phyloP scores from a whole-genome alignment of 768 basidiomycete genomes.

The Lentinula sp. region DNA sequence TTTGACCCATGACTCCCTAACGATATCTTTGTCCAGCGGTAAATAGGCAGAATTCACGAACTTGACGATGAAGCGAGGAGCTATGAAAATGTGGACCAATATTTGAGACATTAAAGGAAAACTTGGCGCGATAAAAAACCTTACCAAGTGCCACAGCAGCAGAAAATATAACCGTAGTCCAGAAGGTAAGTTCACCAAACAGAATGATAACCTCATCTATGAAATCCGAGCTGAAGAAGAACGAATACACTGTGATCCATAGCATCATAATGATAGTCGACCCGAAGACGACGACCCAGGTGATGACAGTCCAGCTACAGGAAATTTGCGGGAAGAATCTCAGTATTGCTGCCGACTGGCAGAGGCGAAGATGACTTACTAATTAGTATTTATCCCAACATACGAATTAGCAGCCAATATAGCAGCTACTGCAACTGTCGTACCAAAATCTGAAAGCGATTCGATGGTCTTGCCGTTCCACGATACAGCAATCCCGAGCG shows the following conservation, averaged over 20 bases:
- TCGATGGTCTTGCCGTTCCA: slow-evolving; percentile 80
- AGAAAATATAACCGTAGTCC: slow-evolving; percentile 71
- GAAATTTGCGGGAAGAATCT: neutral
- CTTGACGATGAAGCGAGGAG: slow-evolving; percentile 78
- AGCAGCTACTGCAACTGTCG: slow-evolving; percentile 82
- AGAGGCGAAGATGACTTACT: slow-evolving; percentile 49
- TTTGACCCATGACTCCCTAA: slow-evolving; percentile 87
- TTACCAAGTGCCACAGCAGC: slow-evolving; percentile 67
- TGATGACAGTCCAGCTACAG: slow-evolving; percentile 73
- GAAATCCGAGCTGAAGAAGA: slow-evolving; percentile 68
- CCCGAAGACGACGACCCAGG: slow-evolving; percentile 76
- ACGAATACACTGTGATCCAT: slow-evolving; percentile 90
- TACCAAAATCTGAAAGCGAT: slow-evolving; percentile 83
- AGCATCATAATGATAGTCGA: slow-evolving; percentile 76
- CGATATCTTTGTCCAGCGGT: slow-evolving; percentile 84
- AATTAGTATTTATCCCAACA: slow-evolving; percentile 84
- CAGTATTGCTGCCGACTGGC: neutral
- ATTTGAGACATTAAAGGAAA: neutral
- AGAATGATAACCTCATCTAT: slow-evolving; percentile 66
- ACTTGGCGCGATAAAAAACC: slow-evolving; percentile 7
- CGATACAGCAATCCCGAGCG: slow-evolving; percentile 53
- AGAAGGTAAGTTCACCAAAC: slow-evolving; percentile 77
- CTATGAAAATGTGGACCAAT: slow-evolving; percentile 26
- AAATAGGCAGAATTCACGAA: slow-evolving; percentile 63
- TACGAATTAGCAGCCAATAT: slow-evolving; percentile 87